These are phyloP conservation scores for Globisporangium radiosum DNA, from an alignment of 352 stramenopile species.

Conservation along the genomic window DNA sequence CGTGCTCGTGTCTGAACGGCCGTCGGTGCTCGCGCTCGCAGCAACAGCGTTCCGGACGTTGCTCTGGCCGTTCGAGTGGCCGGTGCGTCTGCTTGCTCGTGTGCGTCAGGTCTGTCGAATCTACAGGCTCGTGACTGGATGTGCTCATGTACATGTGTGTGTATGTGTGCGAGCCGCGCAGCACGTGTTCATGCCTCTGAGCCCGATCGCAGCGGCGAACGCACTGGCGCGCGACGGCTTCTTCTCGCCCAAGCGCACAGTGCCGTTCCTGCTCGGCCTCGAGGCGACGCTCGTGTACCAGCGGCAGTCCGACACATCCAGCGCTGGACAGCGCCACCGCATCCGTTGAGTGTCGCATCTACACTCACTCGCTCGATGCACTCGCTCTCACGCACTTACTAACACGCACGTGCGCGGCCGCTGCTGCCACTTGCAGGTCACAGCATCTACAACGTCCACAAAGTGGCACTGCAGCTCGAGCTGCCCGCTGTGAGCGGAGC, in stretches of 20 bases:
- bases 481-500: slow-evolving; percentile 6
- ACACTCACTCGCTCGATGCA: slow-evolving; percentile 1
- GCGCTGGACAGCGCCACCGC: slow-evolving; percentile 39
- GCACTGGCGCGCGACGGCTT: slow-evolving; percentile 26
- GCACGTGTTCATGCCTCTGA: slow-evolving; percentile 55
- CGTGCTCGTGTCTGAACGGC: slow-evolving; percentile 46
- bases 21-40: slow-evolving; percentile 29
- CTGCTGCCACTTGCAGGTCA: slow-evolving; percentile 25
- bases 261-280: slow-evolving; percentile 47
- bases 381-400: background rate
- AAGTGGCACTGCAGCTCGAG: slow-evolving; percentile 35
- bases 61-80: slow-evolving; percentile 52
- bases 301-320: slow-evolving; percentile 33
- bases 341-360: slow-evolving; percentile 28
- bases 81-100: slow-evolving; percentile 14
- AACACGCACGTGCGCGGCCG: too few relatives aligned
- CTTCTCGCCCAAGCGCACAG: slow-evolving; percentile 19
- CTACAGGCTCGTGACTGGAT: background rate
- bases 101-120: background rate
- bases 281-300: slow-evolving; percentile 40
- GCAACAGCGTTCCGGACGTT: slow-evolving; percentile 31
- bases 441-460: slow-evolving; percentile 65
- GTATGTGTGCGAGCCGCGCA: slow-evolving; percentile 8
- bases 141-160: background rate
- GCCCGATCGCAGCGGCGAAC: slow-evolving; percentile 27